Percentiles rank a stretch among this genome's conserved stretches.
Evolutionary conservation across 2,329 filamentous ascomycete species (phyloP).

Genomic region (Cryphonectria japonica): DNA sequence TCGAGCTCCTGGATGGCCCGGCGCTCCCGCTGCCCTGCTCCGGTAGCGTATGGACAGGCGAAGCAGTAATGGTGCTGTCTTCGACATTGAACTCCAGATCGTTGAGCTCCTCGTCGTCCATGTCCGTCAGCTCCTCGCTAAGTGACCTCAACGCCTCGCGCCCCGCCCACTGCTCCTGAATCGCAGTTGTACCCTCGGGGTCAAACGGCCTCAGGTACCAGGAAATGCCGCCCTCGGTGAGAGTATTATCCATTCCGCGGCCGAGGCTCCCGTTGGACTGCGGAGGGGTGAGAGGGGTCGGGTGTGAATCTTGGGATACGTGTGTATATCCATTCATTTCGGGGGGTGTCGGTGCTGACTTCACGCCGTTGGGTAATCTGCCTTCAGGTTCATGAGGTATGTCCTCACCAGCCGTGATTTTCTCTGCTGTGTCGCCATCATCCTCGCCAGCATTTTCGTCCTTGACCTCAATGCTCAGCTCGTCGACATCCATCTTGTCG

Average conservation of each 20-base stretch:
- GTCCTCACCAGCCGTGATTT: slow-evolving; percentile 37
- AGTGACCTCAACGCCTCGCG: slow-evolving; percentile 68
- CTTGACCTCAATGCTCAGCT: slow-evolving; percentile 40
- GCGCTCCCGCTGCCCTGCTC: neutral
- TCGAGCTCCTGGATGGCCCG: slow-evolving; percentile 13
- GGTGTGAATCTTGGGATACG: slow-evolving; percentile 40
- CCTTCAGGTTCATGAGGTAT: slow-evolving; percentile 33
- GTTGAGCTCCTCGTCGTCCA: slow-evolving; percentile 87
- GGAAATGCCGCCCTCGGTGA: slow-evolving; percentile 76
- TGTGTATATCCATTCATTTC: slow-evolving; percentile 51
- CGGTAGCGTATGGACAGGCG: slow-evolving; percentile 33
- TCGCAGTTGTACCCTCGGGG: slow-evolving; percentile 76
- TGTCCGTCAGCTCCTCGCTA: slow-evolving; percentile 87
- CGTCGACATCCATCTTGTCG: slow-evolving; percentile 36
- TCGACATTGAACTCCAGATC: slow-evolving; percentile 64
- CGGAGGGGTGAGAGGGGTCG: slow-evolving; percentile 66
- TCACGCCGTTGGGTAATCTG: slow-evolving; percentile 36
- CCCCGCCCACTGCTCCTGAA: slow-evolving; percentile 75
- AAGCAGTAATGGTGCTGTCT: slow-evolving; percentile 49
- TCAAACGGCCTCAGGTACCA: slow-evolving; percentile 89
- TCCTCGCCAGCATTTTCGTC: slow-evolving; percentile 35
- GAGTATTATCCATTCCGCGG: slow-evolving; percentile 53
- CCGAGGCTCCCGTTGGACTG: slow-evolving; percentile 63
- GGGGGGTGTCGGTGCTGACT: slow-evolving; percentile 49
- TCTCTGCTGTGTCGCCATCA: slow-evolving; percentile 37